Percentiles rank a stretch among this genome's conserved stretches.
phyloP scores from a whole-genome alignment of 371 early-diverging fungal species.

The Nematocida ironsii region DNA sequence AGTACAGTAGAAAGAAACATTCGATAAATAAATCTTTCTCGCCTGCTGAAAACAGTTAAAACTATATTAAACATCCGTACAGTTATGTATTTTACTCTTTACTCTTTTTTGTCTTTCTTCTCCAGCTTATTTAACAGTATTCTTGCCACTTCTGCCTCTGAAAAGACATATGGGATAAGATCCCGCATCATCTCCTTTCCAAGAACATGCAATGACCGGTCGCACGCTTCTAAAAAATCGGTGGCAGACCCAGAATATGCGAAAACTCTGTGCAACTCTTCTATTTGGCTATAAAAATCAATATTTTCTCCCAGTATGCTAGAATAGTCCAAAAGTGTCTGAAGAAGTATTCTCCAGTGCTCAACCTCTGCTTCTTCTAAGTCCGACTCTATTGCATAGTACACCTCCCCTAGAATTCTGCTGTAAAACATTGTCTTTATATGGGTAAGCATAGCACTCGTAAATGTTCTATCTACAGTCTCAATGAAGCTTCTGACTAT shows the following conservation, averaged over 20 bases:
- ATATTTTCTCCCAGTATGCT: background rate
- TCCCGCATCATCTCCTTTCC: conserved; percentile 3
- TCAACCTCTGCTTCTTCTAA: background rate
- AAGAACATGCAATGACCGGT: background rate
- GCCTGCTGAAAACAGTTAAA: background rate
- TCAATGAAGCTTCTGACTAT: background rate
- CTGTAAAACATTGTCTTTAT: conserved; percentile 27
- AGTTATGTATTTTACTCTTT: background rate
- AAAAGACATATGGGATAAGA: conserved; percentile 9
- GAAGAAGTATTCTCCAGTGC: conserved; percentile 10
- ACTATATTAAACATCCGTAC: background rate
- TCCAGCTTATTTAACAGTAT: conserved; percentile 4
- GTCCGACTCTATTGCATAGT: conserved; percentile 1
- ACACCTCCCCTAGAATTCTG: background rate
- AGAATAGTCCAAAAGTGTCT: background rate
- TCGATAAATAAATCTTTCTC: background rate
- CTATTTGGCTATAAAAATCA: conserved; percentile 1
- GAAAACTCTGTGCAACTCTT: conserved; percentile 6
- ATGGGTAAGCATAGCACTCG: conserved; percentile 6
- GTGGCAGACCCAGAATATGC: background rate
- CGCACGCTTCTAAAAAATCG: conserved; percentile 19
- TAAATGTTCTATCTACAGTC: background rate
- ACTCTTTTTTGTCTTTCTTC: conserved; percentile 36
- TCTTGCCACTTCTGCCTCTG: background rate
- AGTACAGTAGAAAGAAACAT: background rate